Percentiles rank a stretch among this genome's conserved stretches.
Conservation (phyloP, 2,329 filamentous ascomycete species). For the Aspergillus viridinutans region DNA sequence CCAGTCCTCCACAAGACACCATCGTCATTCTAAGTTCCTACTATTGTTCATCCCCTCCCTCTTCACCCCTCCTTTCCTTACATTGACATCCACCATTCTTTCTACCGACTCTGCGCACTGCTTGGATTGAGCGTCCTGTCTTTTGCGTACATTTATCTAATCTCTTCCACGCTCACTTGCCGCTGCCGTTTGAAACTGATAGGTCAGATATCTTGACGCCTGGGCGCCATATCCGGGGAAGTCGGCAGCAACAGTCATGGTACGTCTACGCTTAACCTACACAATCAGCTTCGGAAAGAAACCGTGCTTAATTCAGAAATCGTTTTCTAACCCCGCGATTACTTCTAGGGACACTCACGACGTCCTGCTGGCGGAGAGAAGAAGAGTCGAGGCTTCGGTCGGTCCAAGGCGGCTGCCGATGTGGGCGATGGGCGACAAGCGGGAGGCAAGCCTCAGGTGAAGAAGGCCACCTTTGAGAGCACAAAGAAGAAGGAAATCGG, state of each 20-base stretch:
- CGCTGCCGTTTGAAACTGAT: constrained; percentile 17
- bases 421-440: constrained; percentile 42
- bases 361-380: constrained; percentile 41
- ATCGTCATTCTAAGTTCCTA: constrained; percentile 9
- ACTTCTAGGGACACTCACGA: constrained; percentile 39
- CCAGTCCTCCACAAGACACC: constrained; percentile 6
- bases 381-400: constrained; percentile 39
- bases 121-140: constrained; percentile 16
- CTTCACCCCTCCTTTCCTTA: constrained; percentile 4
- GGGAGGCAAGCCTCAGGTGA: constrained; percentile 64
- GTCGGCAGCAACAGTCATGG: constrained; percentile 31
- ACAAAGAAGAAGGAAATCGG: constrained; percentile 99
- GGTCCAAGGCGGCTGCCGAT: constrained; percentile 40
- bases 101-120: constrained; percentile 1
- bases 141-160: constrained; percentile 13
- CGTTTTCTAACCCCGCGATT: constrained; percentile 16
- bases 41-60: constrained; percentile 4
- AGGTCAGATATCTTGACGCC: constrained; percentile 28
- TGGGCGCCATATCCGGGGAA: constrained; percentile 27
- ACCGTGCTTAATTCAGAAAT: background rate
- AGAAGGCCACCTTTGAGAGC: constrained; percentile 93
- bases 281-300: background rate
- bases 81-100: constrained; percentile 3
- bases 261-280: constrained; percentile 14
- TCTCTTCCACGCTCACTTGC: constrained; percentile 8